A percentile compares a stretch with the other conserved stretches of the same genome.
Conservation (phyloP, 805 yeast species). For the Wickerhamomyces canadensis region DNA sequence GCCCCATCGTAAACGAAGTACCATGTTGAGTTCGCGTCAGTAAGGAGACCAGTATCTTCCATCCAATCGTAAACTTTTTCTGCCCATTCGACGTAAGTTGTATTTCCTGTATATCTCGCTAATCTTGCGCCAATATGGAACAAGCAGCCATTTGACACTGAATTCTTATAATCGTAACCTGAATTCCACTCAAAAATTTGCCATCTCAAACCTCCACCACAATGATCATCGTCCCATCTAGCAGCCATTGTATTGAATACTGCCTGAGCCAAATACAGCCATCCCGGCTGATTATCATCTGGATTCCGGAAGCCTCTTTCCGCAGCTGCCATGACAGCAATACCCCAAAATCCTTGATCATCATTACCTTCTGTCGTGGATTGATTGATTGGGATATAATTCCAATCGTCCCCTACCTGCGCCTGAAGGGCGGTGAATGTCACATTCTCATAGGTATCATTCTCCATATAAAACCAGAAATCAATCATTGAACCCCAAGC, state of each 20-base stretch:
- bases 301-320: conserved; percentile 81
- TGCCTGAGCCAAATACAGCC: conserved; percentile 80
- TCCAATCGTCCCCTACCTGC: conserved; percentile 60
- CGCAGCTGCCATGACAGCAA: conserved; percentile 78
- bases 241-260: conserved; percentile 78
- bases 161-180: conserved; percentile 81
- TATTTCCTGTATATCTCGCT: conserved; percentile 72
- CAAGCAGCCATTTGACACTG: conserved; percentile 81
- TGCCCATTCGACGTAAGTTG: conserved; percentile 68
- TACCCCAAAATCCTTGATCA: conserved; percentile 93
- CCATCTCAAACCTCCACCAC: conserved; percentile 86
- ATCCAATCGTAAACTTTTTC: conserved; percentile 76
- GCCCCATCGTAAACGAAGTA: conserved; percentile 60
- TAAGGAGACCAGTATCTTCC: conserved; percentile 39
- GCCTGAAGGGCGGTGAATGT: conserved; percentile 53
- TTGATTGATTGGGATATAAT: conserved; percentile 78
- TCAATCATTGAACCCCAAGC: conserved; percentile 58
- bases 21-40: conserved; percentile 31
- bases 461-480: conserved; percentile 59
- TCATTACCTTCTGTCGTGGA: conserved; percentile 86
- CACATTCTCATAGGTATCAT: conserved; percentile 53
- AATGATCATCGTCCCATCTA: conserved; percentile 64
- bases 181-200: conserved; percentile 86
- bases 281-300: conserved; percentile 47
- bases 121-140: conserved; percentile 80